Percentiles rank a stretch among this genome's conserved stretches.
These are phyloP conservation scores for Pseudozyma thailandica DNA, from an alignment of 1,284 basidiomycete species.

Conservation along the genomic window DNA sequence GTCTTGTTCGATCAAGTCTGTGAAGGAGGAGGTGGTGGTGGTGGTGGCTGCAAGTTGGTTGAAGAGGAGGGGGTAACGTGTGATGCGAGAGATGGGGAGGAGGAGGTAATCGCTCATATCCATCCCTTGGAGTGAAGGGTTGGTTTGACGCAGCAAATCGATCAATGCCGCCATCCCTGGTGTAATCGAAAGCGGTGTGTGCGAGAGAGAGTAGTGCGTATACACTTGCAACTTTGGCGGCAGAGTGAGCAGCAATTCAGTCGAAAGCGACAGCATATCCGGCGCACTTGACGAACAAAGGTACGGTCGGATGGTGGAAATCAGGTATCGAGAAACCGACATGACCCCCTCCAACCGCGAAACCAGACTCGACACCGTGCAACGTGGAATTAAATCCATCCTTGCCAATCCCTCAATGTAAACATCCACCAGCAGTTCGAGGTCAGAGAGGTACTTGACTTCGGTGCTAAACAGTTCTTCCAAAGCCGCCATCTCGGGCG, in stretches of 20 bases:
- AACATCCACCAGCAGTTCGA: conserved; percentile 25
- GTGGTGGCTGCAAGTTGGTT: too few relatives aligned
- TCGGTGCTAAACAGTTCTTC: conserved; percentile 27
- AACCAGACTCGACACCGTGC: conserved; percentile 22
- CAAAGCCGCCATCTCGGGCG: conserved; percentile 22
- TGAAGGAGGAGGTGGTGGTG: too few relatives aligned
- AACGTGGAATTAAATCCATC: conserved; percentile 15
- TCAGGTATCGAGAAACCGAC: conserved; percentile 18
- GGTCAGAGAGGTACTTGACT: conserved; percentile 22
- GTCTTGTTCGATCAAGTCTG: too few relatives aligned
- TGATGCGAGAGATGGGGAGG: conserved; percentile 23
- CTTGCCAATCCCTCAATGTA: conserved; percentile 21
- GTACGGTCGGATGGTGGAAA: conserved; percentile 9
- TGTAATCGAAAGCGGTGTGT: conserved; percentile 15
- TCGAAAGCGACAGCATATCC: not conserved
- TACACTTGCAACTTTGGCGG: conserved; percentile 25
- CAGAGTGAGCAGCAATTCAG: conserved; percentile 14
- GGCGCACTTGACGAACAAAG: not conserved
- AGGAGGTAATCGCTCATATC: conserved; percentile 25
- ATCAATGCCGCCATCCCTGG: conserved; percentile 19
- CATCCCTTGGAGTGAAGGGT: conserved; percentile 27
- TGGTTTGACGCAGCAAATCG: conserved; percentile 19
- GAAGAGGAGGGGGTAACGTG: conserved; percentile 26
- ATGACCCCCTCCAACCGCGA: conserved; percentile 35
- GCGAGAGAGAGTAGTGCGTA: conserved; percentile 16